Base-by-base conservation (phyloP, 331 rosid genomes). In the Spiraea crenata region DNA sequence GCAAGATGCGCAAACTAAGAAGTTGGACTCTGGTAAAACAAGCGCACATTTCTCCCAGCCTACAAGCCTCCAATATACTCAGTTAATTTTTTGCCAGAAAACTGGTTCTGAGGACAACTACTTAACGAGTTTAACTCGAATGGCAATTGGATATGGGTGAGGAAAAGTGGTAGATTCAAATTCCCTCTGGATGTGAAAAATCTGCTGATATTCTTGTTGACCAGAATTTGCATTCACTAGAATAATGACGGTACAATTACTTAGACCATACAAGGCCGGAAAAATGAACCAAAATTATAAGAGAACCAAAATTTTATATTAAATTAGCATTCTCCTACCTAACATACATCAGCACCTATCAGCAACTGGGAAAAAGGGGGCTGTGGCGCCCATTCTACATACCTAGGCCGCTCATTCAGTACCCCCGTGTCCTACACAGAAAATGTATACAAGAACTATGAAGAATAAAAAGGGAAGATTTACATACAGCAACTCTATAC, bases 351-450 rank as follows among this genome's bases (percentile, higher is more conserved):
- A 59, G 57, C 73, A 80, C 70, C 70, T 54, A 77, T 65, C 39
- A 77, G 82, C 63, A 77, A 76, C 52, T 10, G 76, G 76, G 40
- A 51, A 6, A n/a, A 69, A 49, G 69, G 82, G 77, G 79, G 65
- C 63, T 63, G 88, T 63, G 96, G 96, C 83, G 75, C 97, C 90
- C 89, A 85, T 83, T 84, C 82, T 85, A 81, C 81, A 78, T 72
- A 78, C 80, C 85, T 75, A 76, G 68, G 70, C 88, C 87, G 89
- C 93, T 81, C 91, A 73, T 78, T 84, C 95, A 79, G 77, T 39
- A 54, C 93, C 80, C 81, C 81, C 69, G 14, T 74, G 84, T 67
- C 85, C 79, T 51, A 67, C 54, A 67, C 72, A 68, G 45, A 47
- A 66, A 72, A 68, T 42, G 80, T 48, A 69, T 71, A 72, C 62